Percentiles rank a stretch among this genome's conserved stretches.
Evolutionary conservation across 805 yeast species (phyloP).

Genomic region (Millerozyma miso): DNA sequence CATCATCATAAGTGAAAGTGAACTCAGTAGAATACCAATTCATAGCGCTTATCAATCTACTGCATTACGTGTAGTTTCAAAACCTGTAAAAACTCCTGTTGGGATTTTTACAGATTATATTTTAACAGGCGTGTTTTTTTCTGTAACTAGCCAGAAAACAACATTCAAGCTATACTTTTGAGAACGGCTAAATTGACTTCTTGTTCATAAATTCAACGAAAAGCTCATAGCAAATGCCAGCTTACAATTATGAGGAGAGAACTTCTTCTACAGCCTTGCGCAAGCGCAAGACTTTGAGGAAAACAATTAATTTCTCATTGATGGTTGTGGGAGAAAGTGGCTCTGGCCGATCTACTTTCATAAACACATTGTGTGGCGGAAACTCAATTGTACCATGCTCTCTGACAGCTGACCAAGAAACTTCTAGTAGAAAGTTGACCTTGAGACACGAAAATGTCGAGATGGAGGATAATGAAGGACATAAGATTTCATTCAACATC

Average conservation of each 20-base stretch:
- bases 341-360: constrained; percentile 85
- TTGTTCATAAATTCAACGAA: background rate
- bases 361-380: constrained; percentile 87
- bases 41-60: no score
- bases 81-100: no score
- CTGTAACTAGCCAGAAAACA: background rate
- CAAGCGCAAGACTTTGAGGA: constrained; percentile 75
- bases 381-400: constrained; percentile 69
- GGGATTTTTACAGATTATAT: background rate
- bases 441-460: constrained; percentile 79
- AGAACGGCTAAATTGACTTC: background rate
- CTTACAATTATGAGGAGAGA: constrained; percentile 7
- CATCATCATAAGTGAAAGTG: no score
- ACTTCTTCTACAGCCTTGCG: constrained; percentile 40
- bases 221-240: background rate
- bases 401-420: constrained; percentile 58
- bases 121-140: background rate
- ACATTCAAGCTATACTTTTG: background rate
- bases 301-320: constrained; percentile 78
- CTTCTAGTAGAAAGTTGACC: constrained; percentile 44
- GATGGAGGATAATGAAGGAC: constrained; percentile 81
- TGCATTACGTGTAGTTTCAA: no score
- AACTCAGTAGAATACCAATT: no score
- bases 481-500: constrained; percentile 68
- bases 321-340: constrained; percentile 90